These are phyloP conservation scores for Torulaspora microellipsoides DNA, from an alignment of 805 yeast genomes.

Conservation along the genomic window DNA sequence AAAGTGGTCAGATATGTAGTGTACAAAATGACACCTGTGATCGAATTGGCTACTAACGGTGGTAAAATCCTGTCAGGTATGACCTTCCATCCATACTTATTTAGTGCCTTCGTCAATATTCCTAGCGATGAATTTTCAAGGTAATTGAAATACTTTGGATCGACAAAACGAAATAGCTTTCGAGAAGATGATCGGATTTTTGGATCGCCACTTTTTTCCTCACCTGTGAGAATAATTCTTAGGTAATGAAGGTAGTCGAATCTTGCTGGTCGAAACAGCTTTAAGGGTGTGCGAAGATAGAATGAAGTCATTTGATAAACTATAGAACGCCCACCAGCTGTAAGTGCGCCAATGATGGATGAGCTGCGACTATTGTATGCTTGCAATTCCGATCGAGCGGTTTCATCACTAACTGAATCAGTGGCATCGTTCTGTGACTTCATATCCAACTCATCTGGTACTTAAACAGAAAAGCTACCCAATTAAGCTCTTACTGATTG, in stretches of 20 bases:
- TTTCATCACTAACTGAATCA: constrained; percentile 1
- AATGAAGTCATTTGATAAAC: constrained; percentile 73
- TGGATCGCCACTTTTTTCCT: constrained; percentile 4
- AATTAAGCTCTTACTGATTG: too few relatives aligned
- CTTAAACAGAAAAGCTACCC: neutral
- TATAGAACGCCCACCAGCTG: constrained; percentile 83
- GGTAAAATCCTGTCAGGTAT: constrained; percentile 79
- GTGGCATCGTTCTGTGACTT: neutral
- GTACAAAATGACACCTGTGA: constrained; percentile 82
- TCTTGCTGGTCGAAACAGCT: constrained; percentile 84
- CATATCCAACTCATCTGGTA: constrained; percentile 2
- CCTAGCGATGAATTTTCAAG: constrained; percentile 79
- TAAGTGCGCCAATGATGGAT: constrained; percentile 65
- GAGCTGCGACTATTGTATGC: constrained; percentile 27
- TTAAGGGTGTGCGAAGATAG: constrained; percentile 76
- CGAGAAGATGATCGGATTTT: neutral
- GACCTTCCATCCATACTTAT: constrained; percentile 77
- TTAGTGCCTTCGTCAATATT: constrained; percentile 63
- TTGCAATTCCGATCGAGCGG: neutral
- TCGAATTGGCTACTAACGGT: constrained; percentile 82
- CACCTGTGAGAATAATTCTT: constrained; percentile 43
- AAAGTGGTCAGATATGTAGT: constrained; percentile 68
- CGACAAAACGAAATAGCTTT: constrained; percentile 5
- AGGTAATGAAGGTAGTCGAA: constrained; percentile 79
- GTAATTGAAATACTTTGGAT: constrained; percentile 28